A percentile compares a stretch with the other conserved stretches of the same genome.
These are phyloP conservation scores for Cryoendolithus antarcticus DNA, from an alignment of 2,329 filamentous ascomycete genomes.

Conservation along the genomic window DNA sequence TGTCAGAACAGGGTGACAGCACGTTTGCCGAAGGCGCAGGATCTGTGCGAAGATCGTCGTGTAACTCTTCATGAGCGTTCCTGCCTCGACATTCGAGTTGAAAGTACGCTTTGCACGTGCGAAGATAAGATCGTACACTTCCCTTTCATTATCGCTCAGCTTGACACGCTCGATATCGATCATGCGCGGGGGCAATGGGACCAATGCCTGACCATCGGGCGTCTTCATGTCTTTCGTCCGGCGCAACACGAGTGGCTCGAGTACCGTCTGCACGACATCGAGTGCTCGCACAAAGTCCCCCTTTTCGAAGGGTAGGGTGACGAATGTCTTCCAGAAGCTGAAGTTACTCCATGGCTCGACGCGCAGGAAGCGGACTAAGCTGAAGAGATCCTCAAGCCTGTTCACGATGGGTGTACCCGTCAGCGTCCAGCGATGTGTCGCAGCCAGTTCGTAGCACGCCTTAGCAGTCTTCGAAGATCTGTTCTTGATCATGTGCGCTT, in stretches of 20 bases:
- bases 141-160: slow-evolving; percentile 69
- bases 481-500: slow-evolving; percentile 88
- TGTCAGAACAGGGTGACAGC: slow-evolving; percentile 83
- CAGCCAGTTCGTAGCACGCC: slow-evolving; percentile 81
- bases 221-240: slow-evolving; percentile 98
- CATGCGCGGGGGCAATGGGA: slow-evolving; percentile 67
- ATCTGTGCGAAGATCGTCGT: slow-evolving; percentile 98
- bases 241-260: slow-evolving; percentile 89
- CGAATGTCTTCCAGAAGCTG: slow-evolving; percentile 98
- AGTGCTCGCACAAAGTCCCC: slow-evolving; percentile 87
- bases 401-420: slow-evolving; percentile 97
- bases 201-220: slow-evolving; percentile 67
- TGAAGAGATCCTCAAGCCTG: slow-evolving; percentile 86
- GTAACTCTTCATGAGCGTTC: slow-evolving; percentile 87
- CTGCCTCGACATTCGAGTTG: slow-evolving; percentile 74
- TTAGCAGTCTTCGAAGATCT: slow-evolving; percentile 80
- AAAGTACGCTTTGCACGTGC: slow-evolving; percentile 73
- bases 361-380: slow-evolving; percentile 77
- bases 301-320: slow-evolving; percentile 91
- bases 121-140: slow-evolving; percentile 88
- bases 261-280: slow-evolving; percentile 91
- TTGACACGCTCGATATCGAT: slow-evolving; percentile 82
- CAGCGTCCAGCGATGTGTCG: slow-evolving; percentile 79
- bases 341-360: slow-evolving; percentile 99
- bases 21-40: slow-evolving; percentile 79